These are phyloP conservation scores for Seiridium unicorne DNA, from an alignment of 2,329 filamentous ascomycete genomes.

Conservation along the genomic window DNA sequence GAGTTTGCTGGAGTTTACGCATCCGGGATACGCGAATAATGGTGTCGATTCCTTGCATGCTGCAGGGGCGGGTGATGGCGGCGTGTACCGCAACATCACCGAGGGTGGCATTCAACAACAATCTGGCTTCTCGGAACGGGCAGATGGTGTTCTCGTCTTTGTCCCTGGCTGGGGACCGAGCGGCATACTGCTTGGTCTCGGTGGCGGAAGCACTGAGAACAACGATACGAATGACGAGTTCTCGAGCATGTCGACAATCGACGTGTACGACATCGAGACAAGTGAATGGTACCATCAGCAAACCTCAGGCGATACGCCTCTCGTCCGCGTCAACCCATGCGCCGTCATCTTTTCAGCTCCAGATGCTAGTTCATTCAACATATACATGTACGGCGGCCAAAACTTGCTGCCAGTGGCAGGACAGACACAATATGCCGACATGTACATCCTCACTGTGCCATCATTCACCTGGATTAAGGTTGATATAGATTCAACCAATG, in stretches of 20 bases:
- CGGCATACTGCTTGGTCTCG: slow-evolving; percentile 70
- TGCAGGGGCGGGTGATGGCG: slow-evolving; percentile 57
- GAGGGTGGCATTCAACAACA: slow-evolving; percentile 65
- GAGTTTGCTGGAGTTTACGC: slow-evolving; percentile 73
- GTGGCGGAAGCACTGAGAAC: slow-evolving; percentile 56
- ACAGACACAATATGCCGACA: slow-evolving; percentile 64
- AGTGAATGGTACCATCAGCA: slow-evolving; percentile 74
- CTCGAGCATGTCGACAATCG: slow-evolving; percentile 53
- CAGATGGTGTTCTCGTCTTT: slow-evolving; percentile 71
- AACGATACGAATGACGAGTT: slow-evolving; percentile 55
- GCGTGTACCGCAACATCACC: slow-evolving; percentile 73
- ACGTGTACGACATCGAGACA: slow-evolving; percentile 74
- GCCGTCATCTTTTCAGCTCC: slow-evolving; percentile 67
- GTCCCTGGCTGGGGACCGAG: slow-evolving; percentile 71
- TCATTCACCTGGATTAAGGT: slow-evolving; percentile 73
- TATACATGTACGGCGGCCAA: slow-evolving; percentile 78
- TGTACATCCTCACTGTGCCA: slow-evolving; percentile 73
- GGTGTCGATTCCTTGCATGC: slow-evolving; percentile 55
- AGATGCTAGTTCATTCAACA: slow-evolving; percentile 72
- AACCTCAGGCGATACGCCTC: slow-evolving; percentile 61
- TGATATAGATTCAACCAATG: slow-evolving; percentile 42
- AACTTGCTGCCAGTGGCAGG: slow-evolving; percentile 62
- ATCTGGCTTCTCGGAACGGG: slow-evolving; percentile 68
- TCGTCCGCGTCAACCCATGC: slow-evolving; percentile 70
- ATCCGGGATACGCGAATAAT: slow-evolving; percentile 66